Conservation (phyloP, 148 eudicot species). For the Polygonum aviculare region DNA sequence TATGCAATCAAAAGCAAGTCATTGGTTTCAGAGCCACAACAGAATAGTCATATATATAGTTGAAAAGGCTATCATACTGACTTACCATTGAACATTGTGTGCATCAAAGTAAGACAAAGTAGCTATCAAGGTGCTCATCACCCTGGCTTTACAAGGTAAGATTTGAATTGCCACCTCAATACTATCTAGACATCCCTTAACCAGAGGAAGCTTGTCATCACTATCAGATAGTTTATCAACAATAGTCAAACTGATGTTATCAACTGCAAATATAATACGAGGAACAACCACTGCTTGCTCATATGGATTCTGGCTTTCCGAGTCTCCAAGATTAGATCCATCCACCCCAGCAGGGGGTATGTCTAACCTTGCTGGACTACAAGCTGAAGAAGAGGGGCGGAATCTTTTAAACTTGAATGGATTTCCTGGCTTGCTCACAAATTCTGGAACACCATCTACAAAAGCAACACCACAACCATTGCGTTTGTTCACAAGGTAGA, state of each 20-base stretch:
- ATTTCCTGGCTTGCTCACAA: constrained; percentile 79
- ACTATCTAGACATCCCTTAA: background rate
- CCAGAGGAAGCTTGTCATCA: background rate
- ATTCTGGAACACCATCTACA: constrained; percentile 72
- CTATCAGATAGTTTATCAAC: background rate
- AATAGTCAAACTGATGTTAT: constrained; percentile 48
- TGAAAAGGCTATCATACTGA: background rate
- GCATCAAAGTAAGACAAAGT: constrained; percentile 55
- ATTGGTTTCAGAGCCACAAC: background rate
- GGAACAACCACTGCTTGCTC: constrained; percentile 25
- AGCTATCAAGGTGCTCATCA: constrained; percentile 49
- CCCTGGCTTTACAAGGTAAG: constrained; percentile 49
- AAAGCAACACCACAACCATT: constrained; percentile 65
- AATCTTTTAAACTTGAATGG: constrained; percentile 83
- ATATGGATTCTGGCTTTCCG: constrained; percentile 19
- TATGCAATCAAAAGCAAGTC: background rate
- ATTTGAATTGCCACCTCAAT: constrained; percentile 37
- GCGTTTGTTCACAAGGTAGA: constrained; percentile 78
- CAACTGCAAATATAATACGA: constrained; percentile 42
- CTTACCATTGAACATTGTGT: constrained; percentile 56
- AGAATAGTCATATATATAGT: background rate
- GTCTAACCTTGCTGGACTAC: constrained; percentile 21
- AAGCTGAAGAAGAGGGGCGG: constrained; percentile 28
- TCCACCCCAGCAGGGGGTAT: constrained; percentile 18
- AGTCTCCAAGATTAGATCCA: constrained; percentile 16